A percentile compares a stretch with the other conserved stretches of the same genome.
Conservation (phyloP, 1,139 yeast genomes). For the Wickerhamomyces sp. region DNA sequence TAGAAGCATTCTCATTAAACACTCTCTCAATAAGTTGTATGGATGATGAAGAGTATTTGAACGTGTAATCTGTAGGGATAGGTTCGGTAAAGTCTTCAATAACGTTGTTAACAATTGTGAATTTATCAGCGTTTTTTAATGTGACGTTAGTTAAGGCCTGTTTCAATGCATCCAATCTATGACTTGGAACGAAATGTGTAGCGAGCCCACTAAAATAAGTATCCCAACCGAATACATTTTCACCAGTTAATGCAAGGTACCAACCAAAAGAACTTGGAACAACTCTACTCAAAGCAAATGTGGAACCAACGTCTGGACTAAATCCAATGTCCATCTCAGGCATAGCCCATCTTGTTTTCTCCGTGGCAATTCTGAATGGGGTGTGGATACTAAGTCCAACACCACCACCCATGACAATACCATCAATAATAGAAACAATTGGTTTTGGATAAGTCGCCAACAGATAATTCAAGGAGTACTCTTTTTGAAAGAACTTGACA, state of each 20-base stretch:
- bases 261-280: constrained; percentile 52
- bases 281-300: constrained; percentile 79
- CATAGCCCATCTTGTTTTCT: constrained; percentile 89
- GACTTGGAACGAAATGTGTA: constrained; percentile 79
- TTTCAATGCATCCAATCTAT: constrained; percentile 55
- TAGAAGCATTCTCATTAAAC: constrained; percentile 44
- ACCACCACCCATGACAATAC: constrained; percentile 98
- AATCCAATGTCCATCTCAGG: constrained; percentile 98
- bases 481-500: constrained; percentile 66
- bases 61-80: constrained; percentile 60
- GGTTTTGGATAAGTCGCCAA: constrained; percentile 84
- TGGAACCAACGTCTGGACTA: constrained; percentile 94
- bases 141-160: constrained; percentile 53
- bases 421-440: constrained; percentile 77
- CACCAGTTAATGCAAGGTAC: constrained; percentile 85
- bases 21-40: constrained; percentile 62
- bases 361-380: constrained; percentile 92
- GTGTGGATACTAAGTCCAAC: constrained; percentile 89
- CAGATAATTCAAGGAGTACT: constrained; percentile 76
- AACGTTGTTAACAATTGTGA: constrained; percentile 47
- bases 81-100: constrained; percentile 75
- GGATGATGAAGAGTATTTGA: constrained; percentile 51
- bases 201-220: constrained; percentile 81
- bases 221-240: constrained; percentile 70
- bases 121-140: constrained; percentile 19